A percentile compares a stretch with the other conserved stretches of the same genome.
Conservation (phyloP, 768 basidiomycete genomes). For the Kockovaella imperatae region DNA sequence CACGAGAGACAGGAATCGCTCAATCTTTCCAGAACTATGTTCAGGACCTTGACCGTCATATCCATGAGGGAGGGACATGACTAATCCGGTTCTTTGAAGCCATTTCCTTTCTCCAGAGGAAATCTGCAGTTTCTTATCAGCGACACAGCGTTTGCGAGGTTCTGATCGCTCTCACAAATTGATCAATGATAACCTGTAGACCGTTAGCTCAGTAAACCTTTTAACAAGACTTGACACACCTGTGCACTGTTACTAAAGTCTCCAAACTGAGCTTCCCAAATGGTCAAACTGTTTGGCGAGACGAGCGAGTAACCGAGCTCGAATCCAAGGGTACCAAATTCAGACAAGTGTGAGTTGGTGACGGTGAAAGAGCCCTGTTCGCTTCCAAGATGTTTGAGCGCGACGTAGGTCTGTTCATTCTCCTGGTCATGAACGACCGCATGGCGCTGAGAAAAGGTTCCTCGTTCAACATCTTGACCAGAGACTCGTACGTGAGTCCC, state of each 20-base stretch:
- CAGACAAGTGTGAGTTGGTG: conserved; percentile 94
- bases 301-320: conserved; percentile 98
- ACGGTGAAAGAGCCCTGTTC: conserved; percentile 88
- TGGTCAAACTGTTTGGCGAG: conserved; percentile 79
- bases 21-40: conserved; percentile 89
- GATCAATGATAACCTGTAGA: conserved; percentile 95
- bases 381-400: conserved; percentile 77
- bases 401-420: conserved; percentile 81
- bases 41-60: conserved; percentile 99
- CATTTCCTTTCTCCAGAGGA: conserved; percentile 96
- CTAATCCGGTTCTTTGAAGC: conserved; percentile 86
- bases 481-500: conserved; percentile 90
- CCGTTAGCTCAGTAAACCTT: conserved; percentile 54
- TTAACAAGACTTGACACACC: conserved; percentile 4
- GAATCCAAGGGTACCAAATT: conserved; percentile 89
- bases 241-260: conserved; percentile 82
- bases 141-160: too few relatives aligned
- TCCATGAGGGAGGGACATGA: conserved; percentile 83
- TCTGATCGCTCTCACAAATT: too few relatives aligned
- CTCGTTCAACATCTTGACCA: conserved; percentile 97
- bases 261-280: conserved; percentile 98
- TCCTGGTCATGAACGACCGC: conserved; percentile 93
- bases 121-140: too few relatives aligned
- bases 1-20: conserved; percentile 94
- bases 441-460: conserved; percentile 97